Conservation (phyloP, 2,329 filamentous ascomycete genomes). For the Aureobasidium melanogenum region DNA sequence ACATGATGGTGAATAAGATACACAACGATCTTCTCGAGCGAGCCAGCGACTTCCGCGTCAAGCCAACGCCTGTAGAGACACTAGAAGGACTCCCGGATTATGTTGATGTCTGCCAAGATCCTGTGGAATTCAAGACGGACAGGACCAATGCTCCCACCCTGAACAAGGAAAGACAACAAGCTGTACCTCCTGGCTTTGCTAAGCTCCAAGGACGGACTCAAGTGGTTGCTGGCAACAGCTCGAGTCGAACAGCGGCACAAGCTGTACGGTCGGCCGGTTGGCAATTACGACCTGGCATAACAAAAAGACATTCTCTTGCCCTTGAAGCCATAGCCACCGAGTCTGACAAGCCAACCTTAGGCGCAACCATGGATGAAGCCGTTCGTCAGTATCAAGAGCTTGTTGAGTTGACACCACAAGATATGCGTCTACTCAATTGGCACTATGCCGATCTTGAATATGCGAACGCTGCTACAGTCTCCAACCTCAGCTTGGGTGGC, state of each 20-base stretch:
- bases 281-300: constrained; percentile 55
- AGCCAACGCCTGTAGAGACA: constrained; percentile 57
- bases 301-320: constrained; percentile 59
- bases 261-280: constrained; percentile 79
- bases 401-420: constrained; percentile 73
- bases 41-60: constrained; percentile 82
- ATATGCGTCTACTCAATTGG: constrained; percentile 91
- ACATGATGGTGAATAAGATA: constrained; percentile 77
- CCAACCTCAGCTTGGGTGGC: constrained; percentile 74
- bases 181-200: constrained; percentile 38
- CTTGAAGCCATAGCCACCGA: constrained; percentile 56
- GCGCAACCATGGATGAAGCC: constrained; percentile 86
- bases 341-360: constrained; percentile 62
- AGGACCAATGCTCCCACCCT: background rate
- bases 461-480: constrained; percentile 84
- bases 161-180: constrained; percentile 15
- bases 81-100: constrained; percentile 75
- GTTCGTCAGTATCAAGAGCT: constrained; percentile 78
- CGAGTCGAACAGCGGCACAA: constrained; percentile 63
- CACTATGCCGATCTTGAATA: constrained; percentile 98
- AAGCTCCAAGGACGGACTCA: constrained; percentile 65
- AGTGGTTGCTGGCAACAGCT: constrained; percentile 59
- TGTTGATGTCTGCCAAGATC: constrained; percentile 76
- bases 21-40: constrained; percentile 94
- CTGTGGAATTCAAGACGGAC: constrained; percentile 30